These are phyloP conservation scores for Candida pseudocylindracea DNA, from an alignment of 1,139 yeast genomes.

Conservation along the genomic window DNA sequence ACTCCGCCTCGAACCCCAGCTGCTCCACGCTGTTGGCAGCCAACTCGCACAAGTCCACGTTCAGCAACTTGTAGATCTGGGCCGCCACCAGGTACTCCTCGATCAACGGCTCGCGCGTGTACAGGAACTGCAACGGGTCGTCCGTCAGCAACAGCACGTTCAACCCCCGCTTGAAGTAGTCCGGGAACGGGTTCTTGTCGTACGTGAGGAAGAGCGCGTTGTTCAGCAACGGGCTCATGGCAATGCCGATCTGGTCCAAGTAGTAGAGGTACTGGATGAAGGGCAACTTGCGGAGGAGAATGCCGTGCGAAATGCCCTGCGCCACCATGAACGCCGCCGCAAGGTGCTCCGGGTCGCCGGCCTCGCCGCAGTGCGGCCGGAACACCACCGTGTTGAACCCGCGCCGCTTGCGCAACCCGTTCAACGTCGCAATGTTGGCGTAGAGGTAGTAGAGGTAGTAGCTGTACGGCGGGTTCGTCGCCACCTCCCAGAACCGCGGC, in stretches of 20 bases:
- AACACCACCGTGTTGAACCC: conserved; percentile 76
- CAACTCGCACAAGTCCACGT: conserved; percentile 96
- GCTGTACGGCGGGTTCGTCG: conserved; percentile 89
- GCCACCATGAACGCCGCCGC: conserved; percentile 78
- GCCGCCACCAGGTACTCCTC: conserved; percentile 98
- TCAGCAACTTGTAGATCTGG: conserved; percentile 79
- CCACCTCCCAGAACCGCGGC: conserved; percentile 59
- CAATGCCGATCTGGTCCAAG: conserved; percentile 86
- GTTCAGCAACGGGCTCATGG: conserved; percentile 97
- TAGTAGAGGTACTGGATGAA: conserved; percentile 84
- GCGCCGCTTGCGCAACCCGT: conserved; percentile 53
- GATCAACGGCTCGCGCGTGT: conserved; percentile 92
- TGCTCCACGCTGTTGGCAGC: conserved; percentile 66
- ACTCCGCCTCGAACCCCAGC: conserved; percentile 73
- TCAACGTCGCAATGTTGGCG: conserved; percentile 69
- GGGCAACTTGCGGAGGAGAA: conserved; percentile 76
- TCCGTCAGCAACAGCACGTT: conserved; percentile 79
- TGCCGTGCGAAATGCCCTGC: conserved; percentile 91
- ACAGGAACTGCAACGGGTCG: conserved; percentile 66
- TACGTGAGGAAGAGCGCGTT: conserved; percentile 89
- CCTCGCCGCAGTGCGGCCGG: conserved; percentile 98
- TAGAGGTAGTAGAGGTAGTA: conserved; percentile 79
- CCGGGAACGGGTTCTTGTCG: conserved; percentile 82
- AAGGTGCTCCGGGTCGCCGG: conserved; percentile 96
- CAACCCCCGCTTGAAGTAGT: conserved; percentile 78